Percentiles rank a stretch among this genome's conserved stretches.
phyloP scores from a whole-genome alignment of 129 eudicot genomes.

The Pittosporum tobira region DNA sequence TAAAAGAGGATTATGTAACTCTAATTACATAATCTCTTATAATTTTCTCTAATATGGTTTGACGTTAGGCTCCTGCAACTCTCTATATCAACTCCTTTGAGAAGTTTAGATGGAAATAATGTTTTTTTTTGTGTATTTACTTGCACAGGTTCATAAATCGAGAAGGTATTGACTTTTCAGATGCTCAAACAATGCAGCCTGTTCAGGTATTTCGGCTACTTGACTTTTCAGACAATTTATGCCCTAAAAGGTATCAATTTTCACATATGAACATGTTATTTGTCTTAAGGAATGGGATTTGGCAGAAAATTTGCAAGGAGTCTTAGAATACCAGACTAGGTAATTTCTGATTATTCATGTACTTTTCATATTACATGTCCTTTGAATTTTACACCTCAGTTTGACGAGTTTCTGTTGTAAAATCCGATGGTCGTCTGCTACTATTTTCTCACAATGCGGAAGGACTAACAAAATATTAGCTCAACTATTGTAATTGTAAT shows the following conservation, averaged over 20 bases:
- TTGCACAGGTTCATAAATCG: conserved; percentile 70
- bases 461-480: not conserved
- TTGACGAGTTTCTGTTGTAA: not conserved
- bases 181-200: conserved; percentile 94
- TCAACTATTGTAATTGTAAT: too few relatives aligned
- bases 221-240: conserved; percentile 6
- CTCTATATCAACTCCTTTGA: not conserved
- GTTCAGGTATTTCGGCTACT: conserved; percentile 51
- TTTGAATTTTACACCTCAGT: not conserved
- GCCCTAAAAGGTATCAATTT: not conserved
- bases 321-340: conserved; percentile 93
- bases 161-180: conserved; percentile 97
- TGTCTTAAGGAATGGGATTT: conserved; percentile 85
- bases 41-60: not conserved
- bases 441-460: not conserved
- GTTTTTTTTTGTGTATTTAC: not conserved
- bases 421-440: not conserved
- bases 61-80: not conserved
- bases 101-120: not conserved
- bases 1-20: not conserved
- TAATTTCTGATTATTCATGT: conserved; percentile 15
- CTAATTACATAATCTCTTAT: not conserved
- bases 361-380: not conserved
- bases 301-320: conserved; percentile 87
- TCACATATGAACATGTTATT: not conserved